Conservation (phyloP, 1,284 basidiomycete genomes). For the Lignosus rhinocerotis region DNA sequence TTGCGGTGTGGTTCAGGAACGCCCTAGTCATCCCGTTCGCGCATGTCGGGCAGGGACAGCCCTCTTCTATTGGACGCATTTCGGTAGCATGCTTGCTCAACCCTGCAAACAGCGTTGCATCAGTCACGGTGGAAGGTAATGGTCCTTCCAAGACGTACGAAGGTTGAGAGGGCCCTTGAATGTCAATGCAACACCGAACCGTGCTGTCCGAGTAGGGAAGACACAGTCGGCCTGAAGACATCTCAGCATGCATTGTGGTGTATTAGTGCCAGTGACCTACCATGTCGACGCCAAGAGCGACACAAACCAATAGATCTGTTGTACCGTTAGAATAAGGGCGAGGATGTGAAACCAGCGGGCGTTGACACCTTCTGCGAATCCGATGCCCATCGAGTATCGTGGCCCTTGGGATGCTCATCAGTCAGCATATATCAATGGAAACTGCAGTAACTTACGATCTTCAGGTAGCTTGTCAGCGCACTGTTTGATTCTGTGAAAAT, state of each 20-base stretch:
- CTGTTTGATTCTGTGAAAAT: slow-evolving; percentile 63
- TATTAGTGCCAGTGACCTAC: slow-evolving; percentile 38
- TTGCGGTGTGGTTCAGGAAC: slow-evolving; percentile 69
- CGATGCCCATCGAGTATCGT: slow-evolving; percentile 86
- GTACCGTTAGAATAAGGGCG: background rate
- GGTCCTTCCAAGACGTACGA: slow-evolving; percentile 39
- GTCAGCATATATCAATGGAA: background rate
- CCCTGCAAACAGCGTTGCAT: slow-evolving; percentile 38
- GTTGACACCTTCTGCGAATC: slow-evolving; percentile 82
- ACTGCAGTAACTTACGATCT: slow-evolving; percentile 56
- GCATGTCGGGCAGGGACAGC: slow-evolving; percentile 83
- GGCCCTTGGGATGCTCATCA: slow-evolving; percentile 51
- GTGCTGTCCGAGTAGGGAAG: slow-evolving; percentile 84
- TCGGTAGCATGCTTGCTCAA: slow-evolving; percentile 70
- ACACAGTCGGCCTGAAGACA: slow-evolving; percentile 76
- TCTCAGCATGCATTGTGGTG: background rate
- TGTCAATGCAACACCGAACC: slow-evolving; percentile 85
- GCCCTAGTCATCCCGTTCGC: slow-evolving; percentile 62
- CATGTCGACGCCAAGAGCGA: slow-evolving; percentile 89
- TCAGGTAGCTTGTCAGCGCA: slow-evolving; percentile 73
- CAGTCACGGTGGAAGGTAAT: background rate
- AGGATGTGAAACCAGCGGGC: background rate
- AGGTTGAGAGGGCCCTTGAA: slow-evolving; percentile 78
- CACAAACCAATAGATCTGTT: slow-evolving; percentile 80
- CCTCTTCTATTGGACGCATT: slow-evolving; percentile 67